phyloP scores from a whole-genome alignment of 495 filamentous ascomycete species.

The Paragyromitra xinjiangensis region DNA sequence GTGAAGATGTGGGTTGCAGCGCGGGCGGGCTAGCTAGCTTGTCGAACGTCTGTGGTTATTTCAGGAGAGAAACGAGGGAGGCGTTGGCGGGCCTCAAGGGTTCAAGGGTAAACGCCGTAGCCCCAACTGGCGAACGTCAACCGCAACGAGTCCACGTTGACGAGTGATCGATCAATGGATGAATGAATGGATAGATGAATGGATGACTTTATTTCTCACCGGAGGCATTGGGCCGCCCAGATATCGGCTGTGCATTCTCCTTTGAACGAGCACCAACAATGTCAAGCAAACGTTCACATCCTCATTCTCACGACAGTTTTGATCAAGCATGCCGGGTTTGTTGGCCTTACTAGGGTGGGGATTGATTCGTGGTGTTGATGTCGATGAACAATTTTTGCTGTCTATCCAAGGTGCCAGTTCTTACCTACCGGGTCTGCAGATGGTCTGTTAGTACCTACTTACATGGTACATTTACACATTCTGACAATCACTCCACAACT shows the following conservation, averaged over 20 bases:
- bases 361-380: constrained; percentile 14
- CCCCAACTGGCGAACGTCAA: constrained; percentile 30
- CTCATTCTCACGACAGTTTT: neutral
- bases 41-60: constrained; percentile 35
- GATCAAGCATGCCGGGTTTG: neutral
- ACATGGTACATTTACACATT: constrained; percentile 7
- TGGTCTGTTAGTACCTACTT: neutral
- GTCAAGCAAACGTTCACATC: neutral
- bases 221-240: neutral
- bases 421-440: neutral
- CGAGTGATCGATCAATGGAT: neutral
- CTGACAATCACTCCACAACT: neutral
- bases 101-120: constrained; percentile 25
- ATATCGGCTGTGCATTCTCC: constrained; percentile 11
- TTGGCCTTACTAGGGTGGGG: neutral
- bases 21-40: constrained; percentile 13
- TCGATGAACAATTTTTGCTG: neutral
- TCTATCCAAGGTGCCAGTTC: constrained; percentile 37
- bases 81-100: constrained; percentile 2
- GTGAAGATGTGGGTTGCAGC: constrained; percentile 29
- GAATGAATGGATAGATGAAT: constrained; percentile 1
- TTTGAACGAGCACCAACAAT: neutral
- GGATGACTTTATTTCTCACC: neutral
- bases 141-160: constrained; percentile 27
- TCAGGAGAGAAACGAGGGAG: constrained; percentile 42